A percentile compares a stretch with the other conserved stretches of the same genome.
Evolutionary conservation across 768 basidiomycete species (phyloP).

Genomic region (Lentinula detonsa): DNA sequence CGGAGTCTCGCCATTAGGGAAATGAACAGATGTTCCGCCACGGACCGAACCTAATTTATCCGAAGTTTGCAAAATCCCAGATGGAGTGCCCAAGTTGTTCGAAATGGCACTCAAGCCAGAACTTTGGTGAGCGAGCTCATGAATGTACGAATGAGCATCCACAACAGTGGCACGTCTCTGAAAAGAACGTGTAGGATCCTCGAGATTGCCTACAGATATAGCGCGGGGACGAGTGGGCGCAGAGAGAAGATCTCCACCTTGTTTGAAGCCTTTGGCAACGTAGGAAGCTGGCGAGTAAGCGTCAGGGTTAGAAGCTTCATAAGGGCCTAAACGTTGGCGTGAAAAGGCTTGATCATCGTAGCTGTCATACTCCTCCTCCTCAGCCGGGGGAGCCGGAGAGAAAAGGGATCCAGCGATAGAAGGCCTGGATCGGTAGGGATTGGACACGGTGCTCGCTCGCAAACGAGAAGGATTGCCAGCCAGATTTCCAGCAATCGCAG

Average conservation of each 20-base stretch:
- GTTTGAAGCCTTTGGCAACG: constrained; percentile 70
- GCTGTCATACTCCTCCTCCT: constrained; percentile 69
- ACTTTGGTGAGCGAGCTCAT: constrained; percentile 43
- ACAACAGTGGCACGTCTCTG: constrained; percentile 58
- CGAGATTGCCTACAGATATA: constrained; percentile 83
- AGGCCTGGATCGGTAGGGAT: constrained; percentile 75
- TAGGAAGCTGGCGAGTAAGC: constrained; percentile 51
- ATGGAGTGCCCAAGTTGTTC: constrained; percentile 32
- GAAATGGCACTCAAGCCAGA: constrained; percentile 30
- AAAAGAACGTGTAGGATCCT: constrained; percentile 67
- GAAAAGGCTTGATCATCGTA: constrained; percentile 45
- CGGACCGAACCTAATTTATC: constrained; percentile 48
- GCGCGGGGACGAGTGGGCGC: constrained; percentile 64
- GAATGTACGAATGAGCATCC: constrained; percentile 55
- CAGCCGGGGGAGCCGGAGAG: constrained; percentile 61
- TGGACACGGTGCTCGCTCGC: constrained; percentile 89
- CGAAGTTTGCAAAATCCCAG: constrained; percentile 51
- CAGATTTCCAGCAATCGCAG: constrained; percentile 81
- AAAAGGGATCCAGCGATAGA: constrained; percentile 56
- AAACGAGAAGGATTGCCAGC: constrained; percentile 67
- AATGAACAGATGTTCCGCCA: constrained; percentile 54
- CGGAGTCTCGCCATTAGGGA: constrained; percentile 51
- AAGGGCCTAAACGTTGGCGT: constrained; percentile 56
- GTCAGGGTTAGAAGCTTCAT: constrained; percentile 49
- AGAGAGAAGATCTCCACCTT: constrained; percentile 57